These are phyloP conservation scores for Mortierella sp. DNA, from an alignment of 371 early-diverging fungal genomes.

Conservation along the genomic window DNA sequence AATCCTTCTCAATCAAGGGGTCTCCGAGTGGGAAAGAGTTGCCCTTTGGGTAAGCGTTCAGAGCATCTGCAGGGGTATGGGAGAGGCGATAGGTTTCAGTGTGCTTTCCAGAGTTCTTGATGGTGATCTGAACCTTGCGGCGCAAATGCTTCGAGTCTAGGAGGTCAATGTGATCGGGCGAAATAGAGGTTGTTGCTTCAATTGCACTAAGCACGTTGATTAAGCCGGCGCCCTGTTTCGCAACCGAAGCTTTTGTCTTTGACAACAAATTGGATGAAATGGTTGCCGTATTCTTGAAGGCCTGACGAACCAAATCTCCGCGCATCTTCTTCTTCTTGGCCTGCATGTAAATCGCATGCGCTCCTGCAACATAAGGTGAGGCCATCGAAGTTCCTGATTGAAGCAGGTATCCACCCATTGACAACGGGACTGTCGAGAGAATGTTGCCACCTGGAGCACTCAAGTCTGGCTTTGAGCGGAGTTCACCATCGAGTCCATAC, in stretches of 20 bases:
- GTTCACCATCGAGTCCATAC: constrained; percentile 1
- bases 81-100: constrained; percentile 60
- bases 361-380: constrained; percentile 73
- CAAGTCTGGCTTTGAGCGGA: constrained; percentile 59
- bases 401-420: constrained; percentile 59
- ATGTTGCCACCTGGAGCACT: constrained; percentile 76
- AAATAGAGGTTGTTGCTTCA: constrained; percentile 56
- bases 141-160: constrained; percentile 63
- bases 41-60: constrained; percentile 49
- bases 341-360: constrained; percentile 67
- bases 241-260: constrained; percentile 54
- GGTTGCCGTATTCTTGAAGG: constrained; percentile 61
- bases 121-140: constrained; percentile 55
- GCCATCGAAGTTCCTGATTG: constrained; percentile 73
- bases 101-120: constrained; percentile 66
- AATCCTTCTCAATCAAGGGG: constrained; percentile 41
- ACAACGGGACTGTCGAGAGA: constrained; percentile 67
- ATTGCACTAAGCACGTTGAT: constrained; percentile 71
- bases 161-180: constrained; percentile 69
- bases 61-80: constrained; percentile 56
- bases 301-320: constrained; percentile 32
- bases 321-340: constrained; percentile 21
- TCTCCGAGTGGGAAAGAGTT: constrained; percentile 27
- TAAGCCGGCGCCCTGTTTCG: constrained; percentile 77
- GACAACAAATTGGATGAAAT: constrained; percentile 52